phyloP scores from a whole-genome alignment of 306 rosid species.

The Lathyrus tuberosus region DNA sequence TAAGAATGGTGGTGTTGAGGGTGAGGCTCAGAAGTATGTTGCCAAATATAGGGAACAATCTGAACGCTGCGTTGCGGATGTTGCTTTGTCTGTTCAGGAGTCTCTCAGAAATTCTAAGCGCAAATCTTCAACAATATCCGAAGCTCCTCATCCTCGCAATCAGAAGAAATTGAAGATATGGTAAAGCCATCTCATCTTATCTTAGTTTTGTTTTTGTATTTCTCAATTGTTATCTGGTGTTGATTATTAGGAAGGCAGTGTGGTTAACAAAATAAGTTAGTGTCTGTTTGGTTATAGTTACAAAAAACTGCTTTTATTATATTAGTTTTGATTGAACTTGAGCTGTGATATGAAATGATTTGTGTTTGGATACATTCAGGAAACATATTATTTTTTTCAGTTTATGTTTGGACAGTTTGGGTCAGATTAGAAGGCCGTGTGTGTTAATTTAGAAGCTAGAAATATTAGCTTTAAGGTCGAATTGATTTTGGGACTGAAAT shows the following conservation, averaged over 20 bases:
- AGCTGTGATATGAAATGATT: not conserved
- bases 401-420: not conserved
- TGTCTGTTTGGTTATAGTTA: too few species aligned
- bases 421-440: not conserved
- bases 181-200: constrained; percentile 40
- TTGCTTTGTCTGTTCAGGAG: constrained; percentile 72
- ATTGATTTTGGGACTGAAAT: not conserved
- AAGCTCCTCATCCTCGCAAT: constrained; percentile 30
- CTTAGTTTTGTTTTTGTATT: not conserved
- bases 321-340: not conserved
- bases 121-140: constrained; percentile 39
- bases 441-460: not conserved
- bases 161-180: constrained; percentile 76
- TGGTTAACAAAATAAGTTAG: not conserved
- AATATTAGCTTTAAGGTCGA: not conserved
- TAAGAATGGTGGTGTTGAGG: constrained; percentile 74
- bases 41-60: constrained; percentile 77
- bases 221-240: not conserved
- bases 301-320: not conserved
- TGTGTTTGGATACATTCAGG: not conserved
- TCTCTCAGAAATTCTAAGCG: constrained; percentile 60
- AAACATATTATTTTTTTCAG: not conserved
- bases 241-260: not conserved
- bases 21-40: constrained; percentile 77
- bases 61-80: constrained; percentile 75